Evolutionary conservation across 2,329 filamentous ascomycete genomes (phyloP).

Genomic region (Ophiostoma sp.): DNA sequence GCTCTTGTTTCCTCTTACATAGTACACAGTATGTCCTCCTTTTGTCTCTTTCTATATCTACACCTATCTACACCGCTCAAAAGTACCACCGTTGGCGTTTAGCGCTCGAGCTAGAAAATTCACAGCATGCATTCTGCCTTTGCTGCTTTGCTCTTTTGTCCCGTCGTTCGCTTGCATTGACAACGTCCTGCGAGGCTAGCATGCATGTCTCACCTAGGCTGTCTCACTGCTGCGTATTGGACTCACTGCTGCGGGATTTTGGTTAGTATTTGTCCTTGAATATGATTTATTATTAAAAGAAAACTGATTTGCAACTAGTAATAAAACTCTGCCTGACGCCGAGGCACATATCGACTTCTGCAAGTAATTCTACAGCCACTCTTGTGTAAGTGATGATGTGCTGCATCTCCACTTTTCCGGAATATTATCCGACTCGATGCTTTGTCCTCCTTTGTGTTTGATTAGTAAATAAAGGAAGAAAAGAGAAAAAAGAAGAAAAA

Average conservation of each 20-base stretch:
- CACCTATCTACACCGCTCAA: not conserved
- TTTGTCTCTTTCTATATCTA: too few species aligned
- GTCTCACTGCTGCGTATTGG: not conserved
- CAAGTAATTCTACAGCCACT: not conserved
- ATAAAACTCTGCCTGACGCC: not conserved
- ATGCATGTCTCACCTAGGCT: not conserved
- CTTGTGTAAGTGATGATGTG: constrained; percentile 8
- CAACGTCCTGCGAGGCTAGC: not conserved
- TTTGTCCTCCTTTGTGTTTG: not conserved
- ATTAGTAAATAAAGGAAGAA: too few species aligned
- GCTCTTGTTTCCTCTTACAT: too few species aligned
- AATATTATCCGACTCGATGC: not conserved
- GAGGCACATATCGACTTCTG: too few species aligned
- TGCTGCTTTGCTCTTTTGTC: too few species aligned
- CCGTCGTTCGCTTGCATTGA: not conserved
- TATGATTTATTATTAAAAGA: not conserved
- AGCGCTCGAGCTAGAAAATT: not conserved
- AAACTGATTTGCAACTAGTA: too few species aligned
- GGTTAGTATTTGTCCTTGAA: not conserved
- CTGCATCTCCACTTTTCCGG: not conserved
- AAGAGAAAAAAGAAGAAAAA: not conserved
- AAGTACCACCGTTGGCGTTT: not conserved
- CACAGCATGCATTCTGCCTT: not conserved
- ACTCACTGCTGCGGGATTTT: constrained; percentile 1
- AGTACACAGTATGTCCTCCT: too few species aligned